Conservation (phyloP, 2,329 filamentous ascomycete genomes). For the Pseudocercospora musae region DNA sequence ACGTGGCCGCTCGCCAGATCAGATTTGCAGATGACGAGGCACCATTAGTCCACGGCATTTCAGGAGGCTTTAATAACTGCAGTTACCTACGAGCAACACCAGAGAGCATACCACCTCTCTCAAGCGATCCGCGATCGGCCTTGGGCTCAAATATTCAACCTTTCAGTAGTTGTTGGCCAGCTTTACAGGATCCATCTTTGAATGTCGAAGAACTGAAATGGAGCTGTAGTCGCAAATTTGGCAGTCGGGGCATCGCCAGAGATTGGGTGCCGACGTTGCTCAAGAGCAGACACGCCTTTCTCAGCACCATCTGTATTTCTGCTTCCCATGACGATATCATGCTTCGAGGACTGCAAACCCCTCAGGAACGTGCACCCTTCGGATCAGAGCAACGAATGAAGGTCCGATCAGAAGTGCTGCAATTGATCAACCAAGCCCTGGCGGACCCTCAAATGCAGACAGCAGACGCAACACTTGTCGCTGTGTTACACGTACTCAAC, state of each 20-base stretch:
- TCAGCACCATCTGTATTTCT: conserved; percentile 34
- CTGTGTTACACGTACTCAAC: conserved; percentile 33
- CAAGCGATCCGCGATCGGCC: not conserved
- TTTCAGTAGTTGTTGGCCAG: conserved; percentile 24
- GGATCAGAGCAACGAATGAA: conserved; percentile 24
- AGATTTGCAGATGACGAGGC: conserved; percentile 16
- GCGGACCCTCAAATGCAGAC: conserved; percentile 24
- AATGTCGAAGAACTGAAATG: conserved; percentile 30
- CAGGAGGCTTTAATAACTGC: conserved; percentile 19
- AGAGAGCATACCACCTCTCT: conserved; percentile 17
- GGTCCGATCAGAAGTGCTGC: conserved; percentile 25
- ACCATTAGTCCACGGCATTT: conserved; percentile 15
- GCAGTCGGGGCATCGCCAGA: conserved; percentile 26
- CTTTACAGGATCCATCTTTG: conserved; percentile 20
- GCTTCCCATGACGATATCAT: conserved; percentile 36
- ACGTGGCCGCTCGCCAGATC: not conserved
- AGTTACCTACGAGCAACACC: conserved; percentile 12
- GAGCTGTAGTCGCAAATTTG: conserved; percentile 31
- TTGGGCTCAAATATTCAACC: conserved; percentile 22
- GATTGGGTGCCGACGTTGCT: conserved; percentile 32
- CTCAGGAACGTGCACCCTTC: conserved; percentile 15
- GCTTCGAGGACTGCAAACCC: conserved; percentile 21
- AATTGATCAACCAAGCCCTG: conserved; percentile 30
- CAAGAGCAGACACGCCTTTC: conserved; percentile 27
- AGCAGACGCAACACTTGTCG: conserved; percentile 32